These are phyloP conservation scores for Hypoxylon sp. DNA, from an alignment of 2,329 filamentous ascomycete genomes.

Conservation along the genomic window DNA sequence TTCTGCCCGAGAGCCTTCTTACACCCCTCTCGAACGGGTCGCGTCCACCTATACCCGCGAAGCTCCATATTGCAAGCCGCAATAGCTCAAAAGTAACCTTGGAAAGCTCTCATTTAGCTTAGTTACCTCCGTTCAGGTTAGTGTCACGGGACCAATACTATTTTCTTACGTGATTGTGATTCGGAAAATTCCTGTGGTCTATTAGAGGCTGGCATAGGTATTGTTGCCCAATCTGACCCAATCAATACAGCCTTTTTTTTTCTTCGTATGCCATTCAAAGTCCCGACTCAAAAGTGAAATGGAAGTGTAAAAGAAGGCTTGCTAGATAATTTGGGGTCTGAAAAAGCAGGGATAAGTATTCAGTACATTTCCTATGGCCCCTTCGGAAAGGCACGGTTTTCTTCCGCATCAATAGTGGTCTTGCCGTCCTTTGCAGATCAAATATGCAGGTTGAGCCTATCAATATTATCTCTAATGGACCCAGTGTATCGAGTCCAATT, in stretches of 20 bases:
- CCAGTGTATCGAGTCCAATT: background rate
- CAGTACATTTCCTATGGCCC: background rate
- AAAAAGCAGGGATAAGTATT: background rate
- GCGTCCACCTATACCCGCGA: background rate
- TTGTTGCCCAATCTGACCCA: constrained; percentile 13
- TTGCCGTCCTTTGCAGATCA: background rate
- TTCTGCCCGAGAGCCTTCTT: background rate
- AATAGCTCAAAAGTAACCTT: background rate
- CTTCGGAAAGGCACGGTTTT: background rate
- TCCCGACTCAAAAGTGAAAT: background rate
- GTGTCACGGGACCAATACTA: constrained; percentile 15
- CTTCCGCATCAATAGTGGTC: background rate
- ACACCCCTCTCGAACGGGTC: background rate
- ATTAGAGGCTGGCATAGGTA: constrained; percentile 13
- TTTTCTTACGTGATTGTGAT: constrained; percentile 16
- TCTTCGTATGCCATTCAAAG: background rate
- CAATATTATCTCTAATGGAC: background rate
- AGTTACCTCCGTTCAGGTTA: background rate
- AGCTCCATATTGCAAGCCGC: background rate
- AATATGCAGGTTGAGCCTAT: constrained; percentile 11
- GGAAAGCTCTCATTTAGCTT: background rate
- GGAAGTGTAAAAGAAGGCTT: background rate
- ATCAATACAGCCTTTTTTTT: constrained; percentile 11
- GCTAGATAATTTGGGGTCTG: constrained; percentile 9
- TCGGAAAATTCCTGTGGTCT: background rate